phyloP scores from a whole-genome alignment of 106 monocot species.

The Platanthera guangdongensis region DNA sequence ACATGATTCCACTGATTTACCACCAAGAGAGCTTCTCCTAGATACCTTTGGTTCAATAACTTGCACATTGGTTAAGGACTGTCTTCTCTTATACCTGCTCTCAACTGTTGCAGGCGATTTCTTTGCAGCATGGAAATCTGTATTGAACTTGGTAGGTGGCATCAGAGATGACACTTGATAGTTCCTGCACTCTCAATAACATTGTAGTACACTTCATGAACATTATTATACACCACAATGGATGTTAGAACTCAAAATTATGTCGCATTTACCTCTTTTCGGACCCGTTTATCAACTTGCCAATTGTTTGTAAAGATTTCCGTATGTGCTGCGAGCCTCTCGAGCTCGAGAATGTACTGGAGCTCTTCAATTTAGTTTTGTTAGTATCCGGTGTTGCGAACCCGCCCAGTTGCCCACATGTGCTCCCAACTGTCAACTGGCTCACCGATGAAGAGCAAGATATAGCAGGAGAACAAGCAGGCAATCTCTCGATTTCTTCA shows the following conservation, averaged over 20 bases:
- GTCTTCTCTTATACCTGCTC: constrained; percentile 15
- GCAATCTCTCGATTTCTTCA: background rate
- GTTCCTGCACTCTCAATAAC: background rate
- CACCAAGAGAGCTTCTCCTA: constrained; percentile 20
- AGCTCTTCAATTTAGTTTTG: constrained; percentile 14
- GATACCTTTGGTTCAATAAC: constrained; percentile 1
- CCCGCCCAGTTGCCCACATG: constrained; percentile 10
- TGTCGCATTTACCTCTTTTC: constrained; percentile 1
- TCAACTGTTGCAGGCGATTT: constrained; percentile 17
- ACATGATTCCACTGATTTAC: constrained; percentile 23
- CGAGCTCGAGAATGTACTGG: constrained; percentile 3
- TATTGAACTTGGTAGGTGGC: background rate
- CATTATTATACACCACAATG: background rate
- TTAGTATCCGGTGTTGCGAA: constrained; percentile 9
- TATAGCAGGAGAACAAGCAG: background rate
- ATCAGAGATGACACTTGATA: constrained; percentile 10
- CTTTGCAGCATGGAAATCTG: background rate
- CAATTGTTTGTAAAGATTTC: constrained; percentile 10
- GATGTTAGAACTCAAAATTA: constrained; percentile 3
- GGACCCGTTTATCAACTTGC: constrained; percentile 13
- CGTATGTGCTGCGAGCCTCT: constrained; percentile 24
- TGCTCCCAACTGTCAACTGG: background rate
- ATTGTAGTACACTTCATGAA: background rate
- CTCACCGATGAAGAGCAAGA: background rate
- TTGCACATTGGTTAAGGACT: constrained; percentile 17